Base-by-base conservation (phyloP, 2,329 filamentous ascomycete genomes). In the Pseudogymnoascus destructans region DNA sequence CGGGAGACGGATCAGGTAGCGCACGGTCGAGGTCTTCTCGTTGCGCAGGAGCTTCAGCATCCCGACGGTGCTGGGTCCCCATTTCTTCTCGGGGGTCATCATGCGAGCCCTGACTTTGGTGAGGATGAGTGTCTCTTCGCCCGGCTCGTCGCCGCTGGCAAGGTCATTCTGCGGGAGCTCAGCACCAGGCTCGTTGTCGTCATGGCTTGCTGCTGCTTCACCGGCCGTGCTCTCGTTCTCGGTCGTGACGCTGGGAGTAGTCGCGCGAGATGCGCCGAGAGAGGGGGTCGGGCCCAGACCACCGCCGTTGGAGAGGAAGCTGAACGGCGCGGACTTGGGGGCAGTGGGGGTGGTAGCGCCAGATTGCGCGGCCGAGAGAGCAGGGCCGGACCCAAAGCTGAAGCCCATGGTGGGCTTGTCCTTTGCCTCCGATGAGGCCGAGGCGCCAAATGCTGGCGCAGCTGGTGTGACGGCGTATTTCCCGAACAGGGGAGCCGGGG, bases 101-200 rank as follows among this genome's bases (percentile, higher is more conserved):
- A 23, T 76, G 74, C 5, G 72, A 71, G 11, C 77, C 77, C 11
- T 74, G 71, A 23, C 66, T 25, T 55, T 65, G 38, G 77, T 72
- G 64, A 82, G 80, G 68, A 85, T 85, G 62, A 85, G 72, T 10
- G 81, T 85, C 70, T 88, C 89, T 46, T 84, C 82, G 21, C 84
- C 80, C 11, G 86, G 77, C 67, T 92, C 85, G 68, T 86, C 79
- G 17, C 79, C 63, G 79, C 76, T 57, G 83, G 83, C 64, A 92
- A 77, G 52, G 30, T 55, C 52, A 67, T 85, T 84, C 62, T 80
- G 62, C 42, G 67, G 64, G 40, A 58, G 54, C 21, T 57, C 61
- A n/a, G 66, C 66, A 27, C 59, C 62, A 56, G 60, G 63, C 57
- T 63, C 66, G 11, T 66, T 66, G 19, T 63, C 65, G 60, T 69